A percentile compares a stretch with the other conserved stretches of the same genome.
These are phyloP conservation scores for Beta corolliflora DNA, from an alignment of 179 eudicot species.

Conservation along the genomic window DNA sequence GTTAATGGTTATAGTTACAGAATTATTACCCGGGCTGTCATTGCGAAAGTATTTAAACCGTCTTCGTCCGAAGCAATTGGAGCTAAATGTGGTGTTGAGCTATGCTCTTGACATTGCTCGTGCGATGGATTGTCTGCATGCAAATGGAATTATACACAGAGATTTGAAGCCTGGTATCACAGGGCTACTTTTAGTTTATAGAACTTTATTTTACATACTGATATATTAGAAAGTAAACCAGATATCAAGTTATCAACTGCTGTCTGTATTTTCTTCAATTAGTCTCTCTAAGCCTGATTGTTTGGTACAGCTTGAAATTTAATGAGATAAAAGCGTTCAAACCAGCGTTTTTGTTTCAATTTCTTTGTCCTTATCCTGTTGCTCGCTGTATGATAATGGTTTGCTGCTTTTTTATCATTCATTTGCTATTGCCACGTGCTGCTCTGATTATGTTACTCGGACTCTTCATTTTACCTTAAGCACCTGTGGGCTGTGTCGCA, in stretches of 20 bases:
- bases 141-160: constrained; percentile 97
- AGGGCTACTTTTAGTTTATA: constrained; percentile 26
- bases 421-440: constrained; percentile 1
- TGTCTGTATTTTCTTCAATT: neutral
- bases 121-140: constrained; percentile 96
- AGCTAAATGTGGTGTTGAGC: constrained; percentile 61
- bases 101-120: constrained; percentile 90
- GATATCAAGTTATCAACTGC: neutral
- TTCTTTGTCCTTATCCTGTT: neutral
- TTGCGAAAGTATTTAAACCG: constrained; percentile 73
- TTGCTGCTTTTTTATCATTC: neutral
- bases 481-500: too few relatives aligned
- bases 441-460: neutral
- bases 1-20: constrained; percentile 94
- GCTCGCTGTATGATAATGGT: neutral
- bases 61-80: constrained; percentile 79
- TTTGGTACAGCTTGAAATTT: neutral
- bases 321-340: neutral
- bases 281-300: neutral
- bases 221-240: constrained; percentile 11
- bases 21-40: constrained; percentile 88
- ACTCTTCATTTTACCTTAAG: too few relatives aligned
- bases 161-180: constrained; percentile 95
- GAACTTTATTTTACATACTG: constrained; percentile 11
- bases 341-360: neutral